These are phyloP conservation scores for Mortierella sp. DNA, from an alignment of 371 early-diverging fungal species.

Conservation along the genomic window DNA sequence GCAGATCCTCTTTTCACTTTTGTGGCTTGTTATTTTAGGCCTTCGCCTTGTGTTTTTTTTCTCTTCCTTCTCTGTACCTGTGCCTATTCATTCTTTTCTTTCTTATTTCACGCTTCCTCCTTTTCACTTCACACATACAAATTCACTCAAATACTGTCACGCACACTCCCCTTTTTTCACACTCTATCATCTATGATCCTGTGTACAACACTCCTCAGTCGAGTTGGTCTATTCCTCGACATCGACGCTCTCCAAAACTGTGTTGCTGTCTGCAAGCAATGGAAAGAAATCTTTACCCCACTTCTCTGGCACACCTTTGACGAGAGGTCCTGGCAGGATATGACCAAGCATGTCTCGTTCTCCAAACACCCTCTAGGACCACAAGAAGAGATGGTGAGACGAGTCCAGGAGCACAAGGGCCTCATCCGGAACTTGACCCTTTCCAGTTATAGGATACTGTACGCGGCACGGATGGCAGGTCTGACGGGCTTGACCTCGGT, in stretches of 20 bases:
- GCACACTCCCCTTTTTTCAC: not conserved
- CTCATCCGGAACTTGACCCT: not conserved
- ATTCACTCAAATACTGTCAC: not conserved
- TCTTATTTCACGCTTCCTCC: not conserved
- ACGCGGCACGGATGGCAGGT: not conserved
- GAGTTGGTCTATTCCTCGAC: not conserved
- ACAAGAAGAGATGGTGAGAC: not conserved
- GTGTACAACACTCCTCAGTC: not conserved
- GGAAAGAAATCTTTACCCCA: not conserved
- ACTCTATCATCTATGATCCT: not conserved
- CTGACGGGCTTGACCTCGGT: not conserved
- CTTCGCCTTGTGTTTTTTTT: not conserved
- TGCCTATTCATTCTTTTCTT: not conserved
- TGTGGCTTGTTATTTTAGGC: not conserved
- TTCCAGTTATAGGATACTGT: not conserved
- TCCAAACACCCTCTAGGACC: not conserved
- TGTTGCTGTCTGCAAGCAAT: not conserved
- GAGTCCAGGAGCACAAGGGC: not conserved
- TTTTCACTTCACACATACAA: not conserved
- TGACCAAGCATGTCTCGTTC: not conserved
- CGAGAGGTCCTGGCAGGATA: not conserved
- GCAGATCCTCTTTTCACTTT: too few relatives aligned
- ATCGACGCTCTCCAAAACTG: not conserved
- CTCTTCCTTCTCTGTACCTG: not conserved
- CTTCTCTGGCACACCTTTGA: not conserved